Base-by-base conservation (phyloP, 75 land plant genomes). In the Adiantum capillusveneris region DNA sequence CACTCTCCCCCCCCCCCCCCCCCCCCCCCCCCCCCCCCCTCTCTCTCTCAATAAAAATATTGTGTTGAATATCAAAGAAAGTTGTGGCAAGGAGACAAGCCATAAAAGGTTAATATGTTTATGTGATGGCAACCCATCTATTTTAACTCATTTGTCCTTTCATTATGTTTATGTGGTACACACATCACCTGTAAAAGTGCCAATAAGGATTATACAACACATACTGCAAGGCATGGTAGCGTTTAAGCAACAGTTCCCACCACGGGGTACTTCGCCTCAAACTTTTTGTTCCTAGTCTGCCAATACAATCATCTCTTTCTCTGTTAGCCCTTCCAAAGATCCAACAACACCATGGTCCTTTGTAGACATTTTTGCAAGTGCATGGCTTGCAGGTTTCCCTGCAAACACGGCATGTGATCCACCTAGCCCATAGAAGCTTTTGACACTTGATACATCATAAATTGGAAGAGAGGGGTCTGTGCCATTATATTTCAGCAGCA, bases 311-410 rank as follows among this genome's bases (percentile, higher is more conserved):
- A 88, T 64, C 66, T 91, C 89, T 67, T 91, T 91, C 54, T 84
- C 94, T 13, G 84, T 51, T 46, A 87, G 67, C 29, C 81, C 94
- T 18, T 84, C 86, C 56, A 91, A 69, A 28, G 75, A 59, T 0
- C 76, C 64, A 25, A 31, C n/a, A 64, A 84, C 63, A 66, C 88
- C 97, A 11, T 77, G 79, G 1, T 80, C 77, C 50, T 74, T 72
- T 63, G 83, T 88, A 74, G 84, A 84, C 97, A 91, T 91, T 75
- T 91, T 91, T 37, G 83, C 97, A 2, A 91, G 78, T 9, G 94
- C 97, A 2, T 89, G 67, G 70, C 80, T 80, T 31, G 84, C 85
- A 62, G 88, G 88, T 57, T 72, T 82, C 43, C 97, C 97, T 42
- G 94, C 79, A 79, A 91, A 91, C 65, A 81, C 64, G 59, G 64